Percentiles rank a stretch among this genome's conserved stretches.
Evolutionary conservation across 192 early-diverging fungal species (phyloP).

Genomic region (Spizellomyces sp.): DNA sequence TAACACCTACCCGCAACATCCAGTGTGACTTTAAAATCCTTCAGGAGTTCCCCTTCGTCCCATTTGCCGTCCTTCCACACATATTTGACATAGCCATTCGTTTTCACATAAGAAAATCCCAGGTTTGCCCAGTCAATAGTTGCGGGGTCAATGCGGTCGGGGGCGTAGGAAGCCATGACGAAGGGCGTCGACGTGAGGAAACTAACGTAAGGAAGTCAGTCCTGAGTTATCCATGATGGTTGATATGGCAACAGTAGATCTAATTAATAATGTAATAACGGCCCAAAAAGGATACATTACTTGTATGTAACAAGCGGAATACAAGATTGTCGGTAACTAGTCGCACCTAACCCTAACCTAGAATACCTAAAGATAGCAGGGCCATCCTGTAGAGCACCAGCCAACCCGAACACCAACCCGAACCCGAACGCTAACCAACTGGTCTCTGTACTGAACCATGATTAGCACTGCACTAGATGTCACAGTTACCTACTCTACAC

Average conservation of each 20-base stretch:
- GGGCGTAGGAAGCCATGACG: background rate
- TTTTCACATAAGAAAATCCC: conserved; percentile 66
- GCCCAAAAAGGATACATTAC: no score
- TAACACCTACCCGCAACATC: conserved; percentile 57
- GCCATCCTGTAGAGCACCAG: no score
- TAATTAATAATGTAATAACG: background rate
- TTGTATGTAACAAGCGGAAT: no score
- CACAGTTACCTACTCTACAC: no score
- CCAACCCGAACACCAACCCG: no score
- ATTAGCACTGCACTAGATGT: no score
- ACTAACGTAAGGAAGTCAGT: background rate
- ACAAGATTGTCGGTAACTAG: no score
- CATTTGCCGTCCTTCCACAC: conserved; percentile 62
- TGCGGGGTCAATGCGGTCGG: conserved; percentile 17
- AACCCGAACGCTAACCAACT: no score
- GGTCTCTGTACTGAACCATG: no score
- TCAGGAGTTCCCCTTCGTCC: conserved; percentile 61
- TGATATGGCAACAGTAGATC: conserved; percentile 3
- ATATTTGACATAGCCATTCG: conserved; percentile 68
- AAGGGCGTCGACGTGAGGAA: background rate
- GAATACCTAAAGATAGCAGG: no score
- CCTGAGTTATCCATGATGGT: background rate
- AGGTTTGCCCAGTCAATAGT: conserved; percentile 67
- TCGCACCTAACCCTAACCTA: no score
- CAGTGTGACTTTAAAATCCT: conserved; percentile 57